Base-by-base conservation (phyloP, 139 green algal species). In the Tetraselmis chui region DNA sequence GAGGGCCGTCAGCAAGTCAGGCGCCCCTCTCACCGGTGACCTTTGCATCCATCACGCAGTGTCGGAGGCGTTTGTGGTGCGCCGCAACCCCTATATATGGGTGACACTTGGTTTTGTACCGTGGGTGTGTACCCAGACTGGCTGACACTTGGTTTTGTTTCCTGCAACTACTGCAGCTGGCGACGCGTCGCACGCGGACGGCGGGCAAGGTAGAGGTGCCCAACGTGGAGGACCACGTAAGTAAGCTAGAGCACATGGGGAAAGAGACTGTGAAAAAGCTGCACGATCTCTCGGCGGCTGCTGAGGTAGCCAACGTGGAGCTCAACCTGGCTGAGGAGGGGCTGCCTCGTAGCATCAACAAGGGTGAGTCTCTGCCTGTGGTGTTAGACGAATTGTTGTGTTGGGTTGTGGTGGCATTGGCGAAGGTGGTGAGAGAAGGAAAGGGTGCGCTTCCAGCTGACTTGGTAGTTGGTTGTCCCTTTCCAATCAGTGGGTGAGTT, bases 251-350 rank as follows among this genome's bases (percentile, higher is more conserved):
- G 86, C 94, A 97, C 87, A 97, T 97, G 94, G 94, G 94, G 77
- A 94, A 94, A 80, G 94, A 97, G 81, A 97, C 94, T 11, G 93
- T 97, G 31, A 94, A 93, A 85, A 97, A 97, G 90, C 90, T 97
- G 89, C 78, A 87, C 30, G 92, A 97, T 81, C 88, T 97, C 29
- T 77, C 30, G 28, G 85, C 67, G 1, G 90, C 91, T 24, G 94
- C 91, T 2, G 77, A 85, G 59, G 84, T 88, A 82, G 85, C 79
- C 45, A 67, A 67, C 45, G 45, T 67, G 45, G 45, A 67, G 45
- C 45, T 67, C 18, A 67, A 67, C 45, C 45, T 67, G 45, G 11
- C 5, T 5, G 45, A 67, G 45, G 45, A 67, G 45, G 45, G 45
- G 11, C 5, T 67, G 11, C 45, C 45, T 25, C 45, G 45, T 5